Conservation (phyloP, 148 eudicot species). For the Euryodendron excelsum region DNA sequence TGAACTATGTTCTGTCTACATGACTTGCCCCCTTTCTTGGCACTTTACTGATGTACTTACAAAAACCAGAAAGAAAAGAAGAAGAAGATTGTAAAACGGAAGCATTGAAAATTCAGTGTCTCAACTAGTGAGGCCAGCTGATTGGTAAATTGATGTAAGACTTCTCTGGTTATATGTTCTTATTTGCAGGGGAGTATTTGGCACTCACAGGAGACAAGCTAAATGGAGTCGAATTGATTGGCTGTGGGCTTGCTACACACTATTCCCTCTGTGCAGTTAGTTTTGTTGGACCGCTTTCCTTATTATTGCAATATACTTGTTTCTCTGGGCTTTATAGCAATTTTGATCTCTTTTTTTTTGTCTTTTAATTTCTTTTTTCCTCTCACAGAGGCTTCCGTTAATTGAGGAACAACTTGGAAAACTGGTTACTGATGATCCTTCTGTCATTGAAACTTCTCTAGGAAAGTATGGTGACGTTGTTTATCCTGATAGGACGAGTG, state of each 20-base stretch:
- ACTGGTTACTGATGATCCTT: slow-evolving; percentile 77
- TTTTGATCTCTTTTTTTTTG: slow-evolving; percentile 7
- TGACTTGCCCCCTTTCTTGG: neutral
- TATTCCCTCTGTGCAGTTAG: slow-evolving; percentile 59
- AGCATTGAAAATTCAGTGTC: neutral
- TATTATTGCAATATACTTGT: neutral
- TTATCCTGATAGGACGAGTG: slow-evolving; percentile 63
- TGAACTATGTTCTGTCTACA: neutral
- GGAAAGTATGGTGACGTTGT: slow-evolving; percentile 55
- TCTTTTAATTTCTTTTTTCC: neutral
- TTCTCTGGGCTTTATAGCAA: neutral
- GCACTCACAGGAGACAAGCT: slow-evolving; percentile 78
- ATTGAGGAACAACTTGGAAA: slow-evolving; percentile 70
- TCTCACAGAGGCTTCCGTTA: slow-evolving; percentile 66
- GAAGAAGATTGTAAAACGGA: too few species aligned
- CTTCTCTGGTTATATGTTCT: neutral
- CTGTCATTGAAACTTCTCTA: slow-evolving; percentile 66
- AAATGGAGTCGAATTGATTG: slow-evolving; percentile 79
- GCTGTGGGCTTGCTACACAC: slow-evolving; percentile 95
- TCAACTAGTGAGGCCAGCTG: neutral
- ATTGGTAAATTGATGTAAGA: neutral
- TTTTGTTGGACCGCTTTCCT: slow-evolving; percentile 20
- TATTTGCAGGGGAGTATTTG: slow-evolving; percentile 75
- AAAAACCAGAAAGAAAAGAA: too few species aligned
- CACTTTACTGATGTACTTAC: neutral